Evolutionary conservation across 768 basidiomycete species (phyloP).

Genomic region (Pisolithus orientalis): DNA sequence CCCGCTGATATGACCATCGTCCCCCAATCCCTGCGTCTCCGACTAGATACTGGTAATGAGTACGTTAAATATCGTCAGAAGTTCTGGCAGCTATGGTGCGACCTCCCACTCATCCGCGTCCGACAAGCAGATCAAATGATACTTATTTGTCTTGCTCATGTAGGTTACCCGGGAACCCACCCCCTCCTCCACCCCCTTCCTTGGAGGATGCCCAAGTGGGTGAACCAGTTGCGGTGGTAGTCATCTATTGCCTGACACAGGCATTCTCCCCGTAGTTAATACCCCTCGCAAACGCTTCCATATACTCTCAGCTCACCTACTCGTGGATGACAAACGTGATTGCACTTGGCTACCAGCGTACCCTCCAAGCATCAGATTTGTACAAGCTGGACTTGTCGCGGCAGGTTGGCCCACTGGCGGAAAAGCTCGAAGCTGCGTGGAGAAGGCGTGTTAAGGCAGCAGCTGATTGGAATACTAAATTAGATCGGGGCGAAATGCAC

Average conservation of each 20-base stretch:
- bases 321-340: slow-evolving; percentile 59
- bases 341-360: slow-evolving; percentile 65
- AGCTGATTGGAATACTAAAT: slow-evolving; percentile 46
- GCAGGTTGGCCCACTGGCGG: slow-evolving; percentile 44
- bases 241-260: neutral
- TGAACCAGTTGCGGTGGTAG: neutral
- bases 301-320: slow-evolving; percentile 57
- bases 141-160: neutral
- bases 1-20: neutral
- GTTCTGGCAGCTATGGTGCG: slow-evolving; percentile 55
- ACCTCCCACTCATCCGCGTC: neutral
- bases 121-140: neutral
- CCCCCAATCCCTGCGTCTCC: slow-evolving; percentile 13
- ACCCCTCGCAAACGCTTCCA: slow-evolving; percentile 52
- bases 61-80: slow-evolving; percentile 35
- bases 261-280: slow-evolving; percentile 32
- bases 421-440: slow-evolving; percentile 53
- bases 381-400: slow-evolving; percentile 56
- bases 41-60: slow-evolving; percentile 36
- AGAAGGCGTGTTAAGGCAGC: slow-evolving; percentile 41
- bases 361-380: slow-evolving; percentile 67
- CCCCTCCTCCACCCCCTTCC: slow-evolving; percentile 47
- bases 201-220: slow-evolving; percentile 50
- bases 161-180: slow-evolving; percentile 56
- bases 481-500: slow-evolving; percentile 38